These are phyloP conservation scores for Coleophoma eucalyptorum DNA, from an alignment of 2,329 filamentous ascomycete species.

Conservation along the genomic window DNA sequence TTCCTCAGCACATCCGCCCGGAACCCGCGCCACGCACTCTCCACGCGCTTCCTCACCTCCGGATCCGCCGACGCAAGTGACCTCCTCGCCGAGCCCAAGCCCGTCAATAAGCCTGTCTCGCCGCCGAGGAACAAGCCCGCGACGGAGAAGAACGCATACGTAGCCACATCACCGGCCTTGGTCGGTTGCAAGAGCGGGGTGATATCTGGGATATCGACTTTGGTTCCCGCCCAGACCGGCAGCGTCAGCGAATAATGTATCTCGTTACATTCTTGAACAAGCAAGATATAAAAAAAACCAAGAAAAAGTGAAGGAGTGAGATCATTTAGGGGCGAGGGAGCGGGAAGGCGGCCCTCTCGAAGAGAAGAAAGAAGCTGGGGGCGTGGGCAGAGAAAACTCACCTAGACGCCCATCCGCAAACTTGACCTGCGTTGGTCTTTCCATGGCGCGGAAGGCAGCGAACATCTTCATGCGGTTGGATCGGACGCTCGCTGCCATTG, in stretches of 20 bases:
- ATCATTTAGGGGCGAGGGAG: too few species aligned
- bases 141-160: conserved; percentile 58
- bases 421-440: conserved; percentile 57
- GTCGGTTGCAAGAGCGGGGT: conserved; percentile 53
- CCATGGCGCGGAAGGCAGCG: conserved; percentile 53
- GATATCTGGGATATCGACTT: conserved; percentile 49
- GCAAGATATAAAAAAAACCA: too few species aligned
- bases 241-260: too few species aligned
- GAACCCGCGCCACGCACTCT: conserved; percentile 59
- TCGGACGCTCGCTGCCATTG: conserved; percentile 53
- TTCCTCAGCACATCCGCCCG: conserved; percentile 58
- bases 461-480: conserved; percentile 54
- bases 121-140: conserved; percentile 63
- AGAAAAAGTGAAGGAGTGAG: too few species aligned
- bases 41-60: conserved; percentile 50
- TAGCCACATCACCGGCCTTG: conserved; percentile 53
- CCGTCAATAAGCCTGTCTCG: conserved; percentile 56
- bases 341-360: too few species aligned
- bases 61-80: conserved; percentile 46
- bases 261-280: too few species aligned
- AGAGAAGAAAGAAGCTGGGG: too few species aligned
- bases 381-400: conserved; percentile 22
- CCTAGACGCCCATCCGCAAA: conserved; percentile 59
- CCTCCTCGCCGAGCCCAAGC: conserved; percentile 48
- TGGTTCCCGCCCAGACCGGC: too few species aligned